Percentiles rank a stretch among this genome's conserved stretches.
Evolutionary conservation across 2,329 filamentous ascomycete genomes (phyloP).

Genomic region (Fusarium dimerum): DNA sequence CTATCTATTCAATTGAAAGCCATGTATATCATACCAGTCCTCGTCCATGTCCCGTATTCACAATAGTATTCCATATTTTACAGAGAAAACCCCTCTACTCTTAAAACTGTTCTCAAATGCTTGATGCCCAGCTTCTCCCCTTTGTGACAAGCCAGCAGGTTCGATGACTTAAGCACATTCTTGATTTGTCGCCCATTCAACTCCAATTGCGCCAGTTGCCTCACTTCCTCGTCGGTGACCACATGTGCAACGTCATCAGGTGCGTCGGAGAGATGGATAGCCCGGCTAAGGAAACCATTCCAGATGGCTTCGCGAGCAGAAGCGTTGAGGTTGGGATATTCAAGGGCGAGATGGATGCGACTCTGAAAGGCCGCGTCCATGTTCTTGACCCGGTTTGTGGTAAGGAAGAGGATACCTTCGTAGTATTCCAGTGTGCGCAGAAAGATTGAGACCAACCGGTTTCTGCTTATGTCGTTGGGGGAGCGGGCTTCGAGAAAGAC

Average conservation of each 20-base stretch:
- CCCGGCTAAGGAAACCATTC: slow-evolving; percentile 40
- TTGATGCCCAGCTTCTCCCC: slow-evolving; percentile 29
- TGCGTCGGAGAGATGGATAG: slow-evolving; percentile 19
- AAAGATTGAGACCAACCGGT: slow-evolving; percentile 40
- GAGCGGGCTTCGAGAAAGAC: slow-evolving; percentile 44
- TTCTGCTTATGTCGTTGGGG: slow-evolving; percentile 36
- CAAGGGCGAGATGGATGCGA: slow-evolving; percentile 49
- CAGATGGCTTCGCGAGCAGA: slow-evolving; percentile 40
- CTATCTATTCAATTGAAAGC: no score
- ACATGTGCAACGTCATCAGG: slow-evolving; percentile 33
- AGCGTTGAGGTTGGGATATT: slow-evolving; percentile 45
- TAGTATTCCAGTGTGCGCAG: slow-evolving; percentile 49
- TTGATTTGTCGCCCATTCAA: slow-evolving; percentile 55
- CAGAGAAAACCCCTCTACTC: slow-evolving; percentile 31
- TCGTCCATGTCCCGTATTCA: no score
- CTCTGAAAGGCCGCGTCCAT: slow-evolving; percentile 50
- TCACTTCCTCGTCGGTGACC: slow-evolving; percentile 31
- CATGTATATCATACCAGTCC: no score
- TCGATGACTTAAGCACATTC: slow-evolving; percentile 45
- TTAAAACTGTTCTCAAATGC: slow-evolving; percentile 35
- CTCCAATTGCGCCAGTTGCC: slow-evolving; percentile 40
- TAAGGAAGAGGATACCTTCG: slow-evolving; percentile 50
- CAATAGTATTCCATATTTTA: slow-evolving; percentile 5
- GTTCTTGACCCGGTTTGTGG: slow-evolving; percentile 46
- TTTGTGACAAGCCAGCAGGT: slow-evolving; percentile 34